Evolutionary conservation across 2,329 filamentous ascomycete species (phyloP).

Genomic region (Pseudogymnoascus pannorum): DNA sequence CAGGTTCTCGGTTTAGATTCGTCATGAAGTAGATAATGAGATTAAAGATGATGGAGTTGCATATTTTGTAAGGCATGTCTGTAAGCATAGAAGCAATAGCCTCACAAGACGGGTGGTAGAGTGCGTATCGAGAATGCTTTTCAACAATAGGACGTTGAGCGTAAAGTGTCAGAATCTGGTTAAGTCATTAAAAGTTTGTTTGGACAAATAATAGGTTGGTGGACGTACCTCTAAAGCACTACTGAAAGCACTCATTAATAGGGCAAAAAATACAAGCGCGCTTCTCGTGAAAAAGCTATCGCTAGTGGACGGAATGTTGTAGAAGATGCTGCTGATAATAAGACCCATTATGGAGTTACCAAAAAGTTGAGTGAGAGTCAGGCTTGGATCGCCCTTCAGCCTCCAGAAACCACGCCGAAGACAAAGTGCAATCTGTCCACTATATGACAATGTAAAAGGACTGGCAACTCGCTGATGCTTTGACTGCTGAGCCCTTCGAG

Average conservation of each 20-base stretch:
- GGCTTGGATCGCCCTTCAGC: conserved; percentile 53
- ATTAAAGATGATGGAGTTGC: conserved; percentile 38
- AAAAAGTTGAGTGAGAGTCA: conserved; percentile 62
- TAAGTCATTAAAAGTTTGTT: not conserved
- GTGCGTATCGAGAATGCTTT: conserved; percentile 75
- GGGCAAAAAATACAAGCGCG: conserved; percentile 57
- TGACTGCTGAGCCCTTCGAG: conserved; percentile 30
- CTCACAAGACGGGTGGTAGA: conserved; percentile 86
- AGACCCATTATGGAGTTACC: conserved; percentile 41
- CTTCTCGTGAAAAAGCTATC: conserved; percentile 53
- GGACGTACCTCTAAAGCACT: conserved; percentile 48
- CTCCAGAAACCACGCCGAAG: conserved; percentile 72
- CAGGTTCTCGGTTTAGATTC: conserved; percentile 43
- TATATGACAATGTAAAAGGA: conserved; percentile 41
- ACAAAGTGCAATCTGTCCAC: conserved; percentile 64
- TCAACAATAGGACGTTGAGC: conserved; percentile 84
- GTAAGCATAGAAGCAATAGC: conserved; percentile 76
- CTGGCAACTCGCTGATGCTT: conserved; percentile 47
- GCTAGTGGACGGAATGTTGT: conserved; percentile 44
- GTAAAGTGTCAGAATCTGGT: conserved; percentile 71
- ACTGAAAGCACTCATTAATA: conserved; percentile 56
- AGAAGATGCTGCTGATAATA: conserved; percentile 56
- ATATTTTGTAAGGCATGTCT: conserved; percentile 73
- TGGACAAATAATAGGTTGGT: conserved; percentile 38
- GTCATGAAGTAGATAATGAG: conserved; percentile 59